phyloP scores from a whole-genome alignment of 345 rosid species.

The Viola odorata region DNA sequence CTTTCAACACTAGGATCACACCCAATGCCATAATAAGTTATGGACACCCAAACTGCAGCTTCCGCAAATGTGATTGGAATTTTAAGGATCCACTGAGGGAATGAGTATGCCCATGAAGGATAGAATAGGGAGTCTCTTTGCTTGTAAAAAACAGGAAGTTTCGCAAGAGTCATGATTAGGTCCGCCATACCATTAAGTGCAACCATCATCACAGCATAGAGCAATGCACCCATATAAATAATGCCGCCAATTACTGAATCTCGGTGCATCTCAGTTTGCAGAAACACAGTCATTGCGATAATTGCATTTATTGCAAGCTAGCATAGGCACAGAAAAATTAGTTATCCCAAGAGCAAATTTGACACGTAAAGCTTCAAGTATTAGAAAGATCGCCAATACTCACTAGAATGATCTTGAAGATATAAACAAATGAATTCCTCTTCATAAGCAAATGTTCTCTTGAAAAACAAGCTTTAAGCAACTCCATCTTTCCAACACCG shows the following conservation, averaged over 20 bases:
- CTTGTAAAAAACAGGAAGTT: conserved; percentile 80
- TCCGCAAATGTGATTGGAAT: conserved; percentile 19
- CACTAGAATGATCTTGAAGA: conserved; percentile 10
- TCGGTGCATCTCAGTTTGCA: conserved; percentile 10
- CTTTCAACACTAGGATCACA: conserved; percentile 22
- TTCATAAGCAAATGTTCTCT: conserved; percentile 10
- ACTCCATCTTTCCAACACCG: conserved; percentile 18
- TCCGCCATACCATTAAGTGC: conserved; percentile 75
- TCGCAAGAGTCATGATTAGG: conserved; percentile 60
- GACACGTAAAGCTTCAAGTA: too few species aligned
- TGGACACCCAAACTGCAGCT: conserved; percentile 7
- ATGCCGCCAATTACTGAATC: conserved; percentile 31
- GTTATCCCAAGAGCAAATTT: too few species aligned
- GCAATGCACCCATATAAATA: conserved; percentile 53
- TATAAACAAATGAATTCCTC: conserved; percentile 15
- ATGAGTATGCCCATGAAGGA: conserved; percentile 63
- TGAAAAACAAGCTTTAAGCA: conserved; percentile 26
- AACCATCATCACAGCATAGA: conserved; percentile 42
- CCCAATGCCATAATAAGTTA: conserved; percentile 20
- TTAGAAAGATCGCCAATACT: too few species aligned
- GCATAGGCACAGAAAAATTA: not conserved
- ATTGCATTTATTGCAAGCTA: conserved; percentile 1
- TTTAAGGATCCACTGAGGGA: conserved; percentile 16
- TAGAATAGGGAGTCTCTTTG: conserved; percentile 64
- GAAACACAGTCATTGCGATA: conserved; percentile 6